Evolutionary conservation across 2,329 filamentous ascomycete species (phyloP).

Genomic region (Chrysosporium keratinophilum): DNA sequence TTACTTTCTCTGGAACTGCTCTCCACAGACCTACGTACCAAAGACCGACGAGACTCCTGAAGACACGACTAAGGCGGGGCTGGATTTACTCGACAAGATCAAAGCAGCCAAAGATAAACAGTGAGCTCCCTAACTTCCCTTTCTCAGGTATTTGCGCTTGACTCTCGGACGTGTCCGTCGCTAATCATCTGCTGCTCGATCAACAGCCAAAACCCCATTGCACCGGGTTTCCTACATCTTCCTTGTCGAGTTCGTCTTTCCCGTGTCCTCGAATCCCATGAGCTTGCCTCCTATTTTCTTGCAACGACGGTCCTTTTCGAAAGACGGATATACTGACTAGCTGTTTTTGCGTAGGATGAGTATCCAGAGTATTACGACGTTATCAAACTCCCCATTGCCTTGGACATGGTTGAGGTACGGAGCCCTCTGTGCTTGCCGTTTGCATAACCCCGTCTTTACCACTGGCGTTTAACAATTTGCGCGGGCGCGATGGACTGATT

Average conservation of each 20-base stretch:
- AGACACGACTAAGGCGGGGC: constrained; percentile 14
- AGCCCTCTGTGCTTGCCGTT: not conserved
- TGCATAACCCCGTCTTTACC: no score
- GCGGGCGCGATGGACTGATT: not conserved
- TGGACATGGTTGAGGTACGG: constrained; percentile 60
- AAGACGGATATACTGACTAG: not conserved
- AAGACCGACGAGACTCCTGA: constrained; percentile 18
- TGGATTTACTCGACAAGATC: constrained; percentile 16
- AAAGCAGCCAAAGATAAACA: constrained; percentile 17
- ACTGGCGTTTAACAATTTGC: not conserved
- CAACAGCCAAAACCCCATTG: constrained; percentile 59
- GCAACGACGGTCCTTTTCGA: not conserved
- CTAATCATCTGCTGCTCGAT: constrained; percentile 2
- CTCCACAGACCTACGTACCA: constrained; percentile 15
- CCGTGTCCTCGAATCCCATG: no score
- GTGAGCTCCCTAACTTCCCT: constrained; percentile 9
- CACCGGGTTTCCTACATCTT: constrained; percentile 63
- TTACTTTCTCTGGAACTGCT: not conserved
- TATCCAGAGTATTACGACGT: constrained; percentile 66
- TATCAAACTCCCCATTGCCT: constrained; percentile 66
- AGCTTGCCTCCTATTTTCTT: not conserved
- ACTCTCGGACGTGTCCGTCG: not conserved
- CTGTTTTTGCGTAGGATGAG: constrained; percentile 35
- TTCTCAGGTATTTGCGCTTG: not conserved
- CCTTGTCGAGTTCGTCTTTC: constrained; percentile 43